Base-by-base conservation (phyloP, 2,329 filamentous ascomycete genomes). In the Penicillium corylophilum region DNA sequence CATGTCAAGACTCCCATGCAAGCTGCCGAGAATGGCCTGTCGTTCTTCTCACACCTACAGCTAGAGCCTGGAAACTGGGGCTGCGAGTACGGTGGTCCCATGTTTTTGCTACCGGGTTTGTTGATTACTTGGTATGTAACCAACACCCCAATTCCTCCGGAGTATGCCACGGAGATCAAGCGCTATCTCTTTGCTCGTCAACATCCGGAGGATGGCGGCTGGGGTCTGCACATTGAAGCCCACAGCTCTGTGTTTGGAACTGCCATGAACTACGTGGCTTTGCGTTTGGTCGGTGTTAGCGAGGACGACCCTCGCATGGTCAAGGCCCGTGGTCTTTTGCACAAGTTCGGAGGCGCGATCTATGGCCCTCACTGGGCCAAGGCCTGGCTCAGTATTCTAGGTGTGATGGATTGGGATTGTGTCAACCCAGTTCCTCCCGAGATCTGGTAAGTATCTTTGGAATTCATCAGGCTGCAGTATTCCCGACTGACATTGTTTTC, bases 11-110 rank as follows among this genome's bases (percentile, higher is more conserved):
- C 79, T 3, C 87, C 93, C 5, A 79, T 94, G 50, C 83, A 94
- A 59, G 79, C 90, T 4, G 90, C 90, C 3, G 78, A 81, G 53
- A 99, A 99, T 74, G 91, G 88, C 33, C 80, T 97, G 48, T 77
- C 82, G 3, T 97, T 96, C 77, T 96, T 95, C 76, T 89, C 92
- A 51, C 83, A 93, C 57, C 82, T 97, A 22, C 94, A 99, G 70
- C 80, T 96, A 1, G 85, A 87, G 13, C 87, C 90, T 1, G 94
- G 94, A 5, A 90, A 96, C 67, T 99, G 94, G 94, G 94, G 81
- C 5, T 97, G 93, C 75, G 94, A 99, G 71, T 99, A 99, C 75
- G 94, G 94, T 48, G 94, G 94, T 0, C 94, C 94, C 4, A 93
- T 96, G 89, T 99, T 99, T 68, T 82, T 97, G 35, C 79, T 97